Conservation (phyloP, 495 filamentous ascomycete genomes). For the Trichoderma reesei region DNA sequence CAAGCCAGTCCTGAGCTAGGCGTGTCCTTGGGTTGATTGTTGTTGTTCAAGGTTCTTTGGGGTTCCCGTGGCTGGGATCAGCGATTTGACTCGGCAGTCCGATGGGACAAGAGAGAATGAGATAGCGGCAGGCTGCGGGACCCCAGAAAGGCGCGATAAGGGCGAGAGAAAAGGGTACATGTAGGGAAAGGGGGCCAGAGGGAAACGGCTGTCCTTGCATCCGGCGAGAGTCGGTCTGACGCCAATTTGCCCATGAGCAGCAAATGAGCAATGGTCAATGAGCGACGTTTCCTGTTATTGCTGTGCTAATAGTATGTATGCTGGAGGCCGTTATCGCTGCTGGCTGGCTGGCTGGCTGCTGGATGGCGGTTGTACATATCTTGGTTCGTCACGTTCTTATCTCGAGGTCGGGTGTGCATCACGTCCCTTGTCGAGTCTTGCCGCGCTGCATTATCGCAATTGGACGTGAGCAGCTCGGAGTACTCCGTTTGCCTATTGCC, state of each 20-base stretch:
- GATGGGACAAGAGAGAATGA: background rate
- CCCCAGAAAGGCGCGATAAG: background rate
- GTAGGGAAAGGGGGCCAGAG: too few species aligned
- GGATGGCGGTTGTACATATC: background rate
- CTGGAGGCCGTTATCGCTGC: background rate
- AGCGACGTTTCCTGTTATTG: background rate
- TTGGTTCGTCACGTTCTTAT: too few species aligned
- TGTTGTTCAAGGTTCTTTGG: too few species aligned
- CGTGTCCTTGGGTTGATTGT: too few species aligned
- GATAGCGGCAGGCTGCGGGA: slow-evolving; percentile 3
- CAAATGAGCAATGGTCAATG: background rate
- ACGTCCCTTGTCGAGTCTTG: too few species aligned
- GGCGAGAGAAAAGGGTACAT: background rate
- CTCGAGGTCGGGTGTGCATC: too few species aligned
- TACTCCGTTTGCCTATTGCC: too few species aligned
- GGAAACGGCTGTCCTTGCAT: background rate
- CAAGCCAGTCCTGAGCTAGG: too few species aligned
- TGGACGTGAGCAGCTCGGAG: too few species aligned
- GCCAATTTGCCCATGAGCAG: background rate
- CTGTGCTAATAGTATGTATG: too few species aligned
- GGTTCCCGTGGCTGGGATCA: too few species aligned
- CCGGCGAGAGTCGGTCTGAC: background rate
- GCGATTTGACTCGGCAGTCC: background rate
- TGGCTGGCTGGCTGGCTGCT: background rate
- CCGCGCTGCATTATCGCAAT: too few species aligned